Conservation (phyloP, 148 eudicot species). For the Dysphania ambrosioides region DNA sequence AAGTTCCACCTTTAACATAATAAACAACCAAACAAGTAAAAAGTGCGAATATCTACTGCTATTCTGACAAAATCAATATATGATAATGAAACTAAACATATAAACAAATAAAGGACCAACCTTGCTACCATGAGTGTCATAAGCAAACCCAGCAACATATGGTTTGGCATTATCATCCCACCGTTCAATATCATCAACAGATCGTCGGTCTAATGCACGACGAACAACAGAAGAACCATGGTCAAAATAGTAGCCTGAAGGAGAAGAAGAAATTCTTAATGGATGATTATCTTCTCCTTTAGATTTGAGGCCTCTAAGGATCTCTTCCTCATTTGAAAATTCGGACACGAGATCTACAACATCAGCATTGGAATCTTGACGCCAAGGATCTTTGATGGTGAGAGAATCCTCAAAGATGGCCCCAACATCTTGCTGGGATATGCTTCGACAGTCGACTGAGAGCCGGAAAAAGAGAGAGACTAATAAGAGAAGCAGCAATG, state of each 20-base stretch:
- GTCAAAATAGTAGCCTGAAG: conserved; percentile 51
- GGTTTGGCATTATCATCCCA: conserved; percentile 53
- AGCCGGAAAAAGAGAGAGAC: conserved; percentile 64
- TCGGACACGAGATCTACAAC: conserved; percentile 31
- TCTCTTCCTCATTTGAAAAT: conserved; percentile 32
- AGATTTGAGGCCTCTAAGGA: conserved; percentile 28
- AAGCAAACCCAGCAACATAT: conserved; percentile 31
- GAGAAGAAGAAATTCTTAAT: conserved; percentile 17
- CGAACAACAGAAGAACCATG: conserved; percentile 49
- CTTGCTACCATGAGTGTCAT: conserved; percentile 27
- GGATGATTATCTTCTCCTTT: conserved; percentile 31
- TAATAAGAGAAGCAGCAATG: conserved; percentile 57
- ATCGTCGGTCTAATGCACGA: conserved; percentile 46
- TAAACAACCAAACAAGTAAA: background rate
- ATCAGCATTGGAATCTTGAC: conserved; percentile 37
- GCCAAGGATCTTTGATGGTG: background rate
- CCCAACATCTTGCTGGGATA: background rate
- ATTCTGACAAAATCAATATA: background rate
- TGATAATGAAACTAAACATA: background rate
- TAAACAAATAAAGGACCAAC: conserved; percentile 8
- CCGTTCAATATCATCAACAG: conserved; percentile 52
- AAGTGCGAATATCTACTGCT: background rate
- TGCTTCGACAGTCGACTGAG: conserved; percentile 7
- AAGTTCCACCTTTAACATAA: background rate
- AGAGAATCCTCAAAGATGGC: conserved; percentile 22